phyloP scores from a whole-genome alignment of 2,329 filamentous ascomycete genomes.

The Beauveria pseudobassiana region DNA sequence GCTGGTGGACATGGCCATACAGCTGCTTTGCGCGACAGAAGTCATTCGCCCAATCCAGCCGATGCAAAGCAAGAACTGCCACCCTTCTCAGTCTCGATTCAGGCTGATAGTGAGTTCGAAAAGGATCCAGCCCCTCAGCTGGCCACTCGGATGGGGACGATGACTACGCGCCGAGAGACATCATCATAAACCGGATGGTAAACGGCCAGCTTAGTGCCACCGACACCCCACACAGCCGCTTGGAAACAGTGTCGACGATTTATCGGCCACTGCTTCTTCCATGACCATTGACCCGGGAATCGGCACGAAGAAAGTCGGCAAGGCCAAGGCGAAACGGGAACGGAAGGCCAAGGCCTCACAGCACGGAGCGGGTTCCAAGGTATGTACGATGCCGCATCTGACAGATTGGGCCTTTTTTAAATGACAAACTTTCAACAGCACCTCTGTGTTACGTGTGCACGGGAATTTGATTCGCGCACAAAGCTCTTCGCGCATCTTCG shows the following conservation, averaged over 20 bases:
- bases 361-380: constrained; percentile 28
- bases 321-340: constrained; percentile 43
- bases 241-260: neutral
- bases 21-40: neutral
- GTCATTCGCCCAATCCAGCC: neutral
- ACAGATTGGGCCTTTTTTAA: neutral
- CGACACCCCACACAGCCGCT: neutral
- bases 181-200: constrained; percentile 34
- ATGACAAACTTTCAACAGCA: constrained; percentile 21
- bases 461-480: constrained; percentile 52
- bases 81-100: neutral
- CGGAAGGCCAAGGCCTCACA: constrained; percentile 36
- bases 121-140: neutral
- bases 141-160: constrained; percentile 18
- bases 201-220: neutral
- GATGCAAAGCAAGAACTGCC: neutral
- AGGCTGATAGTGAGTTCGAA: neutral
- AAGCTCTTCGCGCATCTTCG: constrained; percentile 69
- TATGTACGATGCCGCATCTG: neutral
- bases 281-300: constrained; percentile 21
- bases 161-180: constrained; percentile 40
- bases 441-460: constrained; percentile 37
- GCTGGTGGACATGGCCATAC: neutral
- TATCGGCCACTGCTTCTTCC: constrained; percentile 14
- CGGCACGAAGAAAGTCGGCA: constrained; percentile 37